phyloP scores from a whole-genome alignment of 1,284 basidiomycete species.

The Boletellus deceptivus region DNA sequence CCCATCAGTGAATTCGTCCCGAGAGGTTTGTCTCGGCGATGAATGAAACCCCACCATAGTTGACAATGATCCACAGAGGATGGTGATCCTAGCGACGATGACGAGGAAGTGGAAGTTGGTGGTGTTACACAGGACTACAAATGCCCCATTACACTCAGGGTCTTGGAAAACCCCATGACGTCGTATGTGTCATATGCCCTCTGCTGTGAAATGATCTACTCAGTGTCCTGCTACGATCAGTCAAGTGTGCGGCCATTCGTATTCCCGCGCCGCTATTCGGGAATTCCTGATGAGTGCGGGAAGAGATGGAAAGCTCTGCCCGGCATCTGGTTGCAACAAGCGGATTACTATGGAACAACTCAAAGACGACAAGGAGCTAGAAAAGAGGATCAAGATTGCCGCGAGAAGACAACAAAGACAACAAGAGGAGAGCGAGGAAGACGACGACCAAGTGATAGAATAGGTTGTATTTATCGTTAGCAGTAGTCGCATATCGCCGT shows the following conservation, averaged over 20 bases:
- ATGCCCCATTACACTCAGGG: slow-evolving; percentile 71
- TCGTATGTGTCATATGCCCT: slow-evolving; percentile 50
- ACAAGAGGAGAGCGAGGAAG: slow-evolving; percentile 54
- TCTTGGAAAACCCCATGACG: slow-evolving; percentile 67
- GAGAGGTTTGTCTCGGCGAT: slow-evolving; percentile 46
- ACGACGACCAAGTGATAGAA: slow-evolving; percentile 66
- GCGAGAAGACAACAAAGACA: slow-evolving; percentile 48
- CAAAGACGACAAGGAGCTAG: slow-evolving; percentile 53
- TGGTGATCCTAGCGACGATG: slow-evolving; percentile 74
- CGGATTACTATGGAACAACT: slow-evolving; percentile 52
- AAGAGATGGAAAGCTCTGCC: slow-evolving; percentile 49
- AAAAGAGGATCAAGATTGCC: slow-evolving; percentile 56
- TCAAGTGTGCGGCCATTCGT: slow-evolving; percentile 67
- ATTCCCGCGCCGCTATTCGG: slow-evolving; percentile 59
- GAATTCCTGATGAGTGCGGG: slow-evolving; percentile 46
- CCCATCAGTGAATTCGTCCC: slow-evolving; percentile 73
- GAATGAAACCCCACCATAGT: too few species aligned
- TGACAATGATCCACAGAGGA: slow-evolving; percentile 46
- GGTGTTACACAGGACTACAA: slow-evolving; percentile 78
- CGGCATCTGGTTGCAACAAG: slow-evolving; percentile 68
- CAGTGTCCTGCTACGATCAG: slow-evolving; percentile 37
- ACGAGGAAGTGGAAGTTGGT: slow-evolving; percentile 80
- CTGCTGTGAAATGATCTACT: slow-evolving; percentile 1
- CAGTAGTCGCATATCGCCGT: slow-evolving; percentile 6
- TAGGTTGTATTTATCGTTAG: slow-evolving; percentile 29